A percentile compares a stretch with the other conserved stretches of the same genome.
Evolutionary conservation across 495 filamentous ascomycete species (phyloP).

Genomic region (Penicillium canariense): DNA sequence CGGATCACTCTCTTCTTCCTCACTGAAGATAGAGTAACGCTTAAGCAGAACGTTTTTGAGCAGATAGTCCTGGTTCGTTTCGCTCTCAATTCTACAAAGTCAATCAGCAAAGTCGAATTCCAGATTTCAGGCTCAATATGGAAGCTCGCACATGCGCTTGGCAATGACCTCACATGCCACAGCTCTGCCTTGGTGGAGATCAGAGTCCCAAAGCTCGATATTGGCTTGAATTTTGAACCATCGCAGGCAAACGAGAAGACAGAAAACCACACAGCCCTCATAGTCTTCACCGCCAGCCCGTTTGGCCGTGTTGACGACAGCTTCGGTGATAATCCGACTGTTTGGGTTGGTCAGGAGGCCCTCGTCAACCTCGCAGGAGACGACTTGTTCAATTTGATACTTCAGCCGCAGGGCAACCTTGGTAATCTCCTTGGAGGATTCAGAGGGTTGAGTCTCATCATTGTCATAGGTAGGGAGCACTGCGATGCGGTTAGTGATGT

Average conservation of each 20-base stretch:
- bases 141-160: constrained; percentile 65
- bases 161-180: constrained; percentile 91
- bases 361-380: constrained; percentile 83
- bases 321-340: constrained; percentile 75
- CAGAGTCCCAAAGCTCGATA: constrained; percentile 87
- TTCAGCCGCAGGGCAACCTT: constrained; percentile 84
- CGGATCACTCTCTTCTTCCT: constrained; percentile 67
- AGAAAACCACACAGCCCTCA: constrained; percentile 76
- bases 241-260: constrained; percentile 79
- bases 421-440: constrained; percentile 74
- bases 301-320: constrained; percentile 73
- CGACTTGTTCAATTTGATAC: constrained; percentile 83
- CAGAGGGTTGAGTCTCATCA: constrained; percentile 35
- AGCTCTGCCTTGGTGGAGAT: constrained; percentile 74
- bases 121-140: background rate
- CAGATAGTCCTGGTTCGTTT: constrained; percentile 72
- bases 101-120: constrained; percentile 6
- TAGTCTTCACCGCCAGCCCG: constrained; percentile 77
- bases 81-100: constrained; percentile 66
- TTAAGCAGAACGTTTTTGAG: constrained; percentile 83
- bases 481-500: constrained; percentile 28
- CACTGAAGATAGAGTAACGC: constrained; percentile 76
- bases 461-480: constrained; percentile 37
- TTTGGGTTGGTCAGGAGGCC: constrained; percentile 70
- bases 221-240: constrained; percentile 86